A percentile compares a stretch with the other conserved stretches of the same genome.
These are phyloP conservation scores for Glycine soja DNA, from an alignment of 306 rosid genomes.

Conservation along the genomic window DNA sequence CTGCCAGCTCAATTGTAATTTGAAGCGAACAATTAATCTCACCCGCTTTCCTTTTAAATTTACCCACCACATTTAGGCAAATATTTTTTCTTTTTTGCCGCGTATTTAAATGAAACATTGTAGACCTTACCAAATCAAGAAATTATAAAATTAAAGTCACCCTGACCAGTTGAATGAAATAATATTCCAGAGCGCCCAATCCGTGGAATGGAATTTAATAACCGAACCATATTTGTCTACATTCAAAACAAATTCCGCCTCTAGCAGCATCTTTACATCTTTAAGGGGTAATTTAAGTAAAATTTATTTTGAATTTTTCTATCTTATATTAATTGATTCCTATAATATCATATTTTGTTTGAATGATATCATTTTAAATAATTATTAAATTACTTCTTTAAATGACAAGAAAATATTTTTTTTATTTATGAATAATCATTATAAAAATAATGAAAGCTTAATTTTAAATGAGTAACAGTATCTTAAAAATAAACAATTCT, in stretches of 20 bases:
- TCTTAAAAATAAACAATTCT: no score
- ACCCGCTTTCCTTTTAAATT: neutral
- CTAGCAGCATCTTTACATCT: no score
- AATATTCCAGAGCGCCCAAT: neutral
- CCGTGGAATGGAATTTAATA: conserved; percentile 17
- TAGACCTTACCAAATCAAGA: conserved; percentile 11
- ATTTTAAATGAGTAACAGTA: no score
- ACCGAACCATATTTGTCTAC: conserved; percentile 27
- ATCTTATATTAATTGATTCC: no score
- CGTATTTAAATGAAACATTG: neutral
- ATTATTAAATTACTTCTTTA: no score
- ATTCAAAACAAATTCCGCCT: neutral
- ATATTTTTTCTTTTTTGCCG: conserved; percentile 26
- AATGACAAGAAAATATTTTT: no score
- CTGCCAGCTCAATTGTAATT: conserved; percentile 52
- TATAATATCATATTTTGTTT: no score
- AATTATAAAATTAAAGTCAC: conserved; percentile 36
- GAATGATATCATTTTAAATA: no score
- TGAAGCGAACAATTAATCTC: neutral
- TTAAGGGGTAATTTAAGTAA: no score
- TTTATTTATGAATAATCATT: no score
- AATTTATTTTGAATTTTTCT: no score
- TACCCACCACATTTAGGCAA: neutral
- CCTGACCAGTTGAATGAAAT: conserved; percentile 34
- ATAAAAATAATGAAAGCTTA: no score